Conservation (phyloP, 352 stramenopile species). For the Globisporangium polare region DNA sequence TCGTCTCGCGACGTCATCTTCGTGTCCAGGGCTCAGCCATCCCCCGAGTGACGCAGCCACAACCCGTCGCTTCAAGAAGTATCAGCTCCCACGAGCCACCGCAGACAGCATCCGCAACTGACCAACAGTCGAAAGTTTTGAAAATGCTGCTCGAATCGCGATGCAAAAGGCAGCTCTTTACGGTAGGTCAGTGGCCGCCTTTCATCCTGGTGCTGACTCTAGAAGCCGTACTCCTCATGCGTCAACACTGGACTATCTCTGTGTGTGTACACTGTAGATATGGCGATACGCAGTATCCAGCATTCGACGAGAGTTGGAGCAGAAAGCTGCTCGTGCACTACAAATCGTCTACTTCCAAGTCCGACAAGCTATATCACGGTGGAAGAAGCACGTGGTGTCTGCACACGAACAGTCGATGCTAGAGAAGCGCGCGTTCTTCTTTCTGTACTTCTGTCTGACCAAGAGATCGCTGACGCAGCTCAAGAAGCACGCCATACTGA, state of each 20-base stretch:
- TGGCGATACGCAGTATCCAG: background rate
- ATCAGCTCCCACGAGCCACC: background rate
- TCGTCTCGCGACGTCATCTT: background rate
- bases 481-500: background rate
- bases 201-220: no score
- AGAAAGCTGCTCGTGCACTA: background rate
- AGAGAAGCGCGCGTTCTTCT: conserved; percentile 17
- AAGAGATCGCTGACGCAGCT: conserved; percentile 15
- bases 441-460: conserved; percentile 18
- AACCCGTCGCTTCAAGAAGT: background rate
- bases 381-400: background rate
- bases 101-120: background rate
- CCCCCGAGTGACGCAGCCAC: background rate
- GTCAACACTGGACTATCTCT: no score
- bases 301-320: background rate
- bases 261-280: no score
- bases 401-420: conserved; percentile 1
- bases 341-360: conserved; percentile 3
- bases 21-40: conserved; percentile 5
- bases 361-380: background rate
- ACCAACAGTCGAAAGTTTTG: background rate
- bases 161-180: conserved; percentile 4
- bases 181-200: no score
- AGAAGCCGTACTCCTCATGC: no score
- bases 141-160: background rate